Evolutionary conservation across 2,329 filamentous ascomycete species (phyloP).

Genomic region (Penicillium vulpinum): DNA sequence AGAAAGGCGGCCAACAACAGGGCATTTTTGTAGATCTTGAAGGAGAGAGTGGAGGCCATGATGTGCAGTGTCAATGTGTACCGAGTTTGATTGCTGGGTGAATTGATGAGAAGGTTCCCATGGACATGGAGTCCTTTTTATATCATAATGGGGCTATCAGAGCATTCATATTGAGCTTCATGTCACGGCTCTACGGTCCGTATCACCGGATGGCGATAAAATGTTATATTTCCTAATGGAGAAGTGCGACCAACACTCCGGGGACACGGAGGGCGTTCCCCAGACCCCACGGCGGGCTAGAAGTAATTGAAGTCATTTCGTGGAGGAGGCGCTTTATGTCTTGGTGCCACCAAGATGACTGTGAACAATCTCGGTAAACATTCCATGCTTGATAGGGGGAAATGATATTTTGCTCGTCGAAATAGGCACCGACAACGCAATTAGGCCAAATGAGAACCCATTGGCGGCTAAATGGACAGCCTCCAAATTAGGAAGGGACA

Average conservation of each 20-base stretch:
- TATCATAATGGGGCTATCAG: not conserved
- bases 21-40: slow-evolving; percentile 30
- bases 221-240: slow-evolving; percentile 11
- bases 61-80: not conserved
- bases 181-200: slow-evolving; percentile 15
- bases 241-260: slow-evolving; percentile 17
- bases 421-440: not conserved
- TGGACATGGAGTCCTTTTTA: slow-evolving; percentile 4
- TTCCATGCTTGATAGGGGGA: not conserved
- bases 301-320: not conserved
- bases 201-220: slow-evolving; percentile 2
- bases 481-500: not conserved
- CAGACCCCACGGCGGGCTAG: not conserved
- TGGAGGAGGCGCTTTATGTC: not conserved
- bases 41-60: slow-evolving; percentile 14
- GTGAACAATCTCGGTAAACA: too few relatives aligned
- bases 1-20: slow-evolving; percentile 32
- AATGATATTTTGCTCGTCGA: too few relatives aligned
- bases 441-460: not conserved
- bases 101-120: not conserved
- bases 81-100: not conserved
- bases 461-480: not conserved
- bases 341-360: not conserved
- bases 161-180: not conserved
- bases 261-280: slow-evolving; percentile 22